Evolutionary conservation across 176 grass and related monocot species (phyloP), one percentile per base, ranked within the genome.

Genomic region (Stipa capillata): DNA sequence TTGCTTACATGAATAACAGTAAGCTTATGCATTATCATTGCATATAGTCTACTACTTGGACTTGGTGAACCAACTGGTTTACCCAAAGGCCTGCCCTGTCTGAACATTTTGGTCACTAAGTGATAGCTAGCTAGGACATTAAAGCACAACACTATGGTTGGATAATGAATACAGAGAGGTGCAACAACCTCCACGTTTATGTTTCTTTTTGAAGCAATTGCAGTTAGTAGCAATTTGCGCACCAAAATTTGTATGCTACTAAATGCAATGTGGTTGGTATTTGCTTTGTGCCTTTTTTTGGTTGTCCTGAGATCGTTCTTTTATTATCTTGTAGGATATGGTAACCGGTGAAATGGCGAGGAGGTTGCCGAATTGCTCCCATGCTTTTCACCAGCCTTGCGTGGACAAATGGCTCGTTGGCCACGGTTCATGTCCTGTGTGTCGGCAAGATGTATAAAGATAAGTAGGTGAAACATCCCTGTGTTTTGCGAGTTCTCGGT

Each of bases 391-490:
- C 73, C 77, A 84, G 87, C 68, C 35, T 20, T 97, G 93, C 52
- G 87, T 97, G 68, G 93, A 97, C 76, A 92, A 86, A 84, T 97
- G 93, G 93, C 90, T 97, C 17, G 60, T 60, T 59, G 80, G 76
- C 28, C 90, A 84, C 40, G 87, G 87, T 1, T 90, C 93, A 23
- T 97, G 93, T 81, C 93, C 93, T 58, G 90, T 97, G 11, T 97
- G 93, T 60, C 80, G 93, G 76, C 93, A 97, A 49, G 47, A 81
- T 75, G 90, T 92, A 67, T 86, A 85, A n/a, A 77, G 16, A 35
- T n/a, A 52, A 54, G 15, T 48, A 72, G 27, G 77, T 67, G n/a
- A 53, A 21, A 57, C 7, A 6, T 16, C 23, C 12, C 0, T 47
- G 36, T 4, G 11, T 43, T 15, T 28, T 69, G 18, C 37, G 34